Evolutionary conservation across 768 basidiomycete genomes (phyloP).

Genomic region (Mrakia gelida): DNA sequence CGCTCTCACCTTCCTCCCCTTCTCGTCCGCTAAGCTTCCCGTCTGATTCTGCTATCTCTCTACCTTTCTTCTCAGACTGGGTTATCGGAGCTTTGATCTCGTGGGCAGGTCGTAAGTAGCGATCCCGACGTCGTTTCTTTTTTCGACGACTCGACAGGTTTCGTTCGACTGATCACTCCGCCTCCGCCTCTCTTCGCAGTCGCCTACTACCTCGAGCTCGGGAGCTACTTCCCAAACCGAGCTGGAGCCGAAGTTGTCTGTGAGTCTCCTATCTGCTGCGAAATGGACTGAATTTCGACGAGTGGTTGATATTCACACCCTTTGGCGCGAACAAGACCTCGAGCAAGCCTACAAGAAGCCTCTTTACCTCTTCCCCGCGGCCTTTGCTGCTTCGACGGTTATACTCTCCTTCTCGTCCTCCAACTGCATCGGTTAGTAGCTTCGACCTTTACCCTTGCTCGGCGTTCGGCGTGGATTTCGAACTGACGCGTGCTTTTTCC

Average conservation of each 20-base stretch:
- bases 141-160: too few species aligned
- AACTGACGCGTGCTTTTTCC: not conserved
- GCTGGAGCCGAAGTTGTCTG: constrained; percentile 31
- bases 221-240: constrained; percentile 30
- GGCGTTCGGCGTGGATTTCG: too few species aligned
- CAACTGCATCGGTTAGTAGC: constrained; percentile 34
- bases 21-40: not conserved
- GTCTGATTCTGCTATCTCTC: too few species aligned
- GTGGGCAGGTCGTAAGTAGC: not conserved
- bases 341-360: constrained; percentile 21
- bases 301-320: too few species aligned
- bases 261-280: not conserved
- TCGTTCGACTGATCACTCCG: too few species aligned
- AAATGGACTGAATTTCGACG: not conserved
- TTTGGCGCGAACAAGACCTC: not conserved
- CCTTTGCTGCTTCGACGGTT: constrained; percentile 45
- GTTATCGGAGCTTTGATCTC: constrained; percentile 26
- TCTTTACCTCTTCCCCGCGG: constrained; percentile 22
- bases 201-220: constrained; percentile 29
- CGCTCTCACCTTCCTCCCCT: not conserved
- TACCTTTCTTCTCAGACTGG: constrained; percentile 10
- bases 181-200: not conserved
- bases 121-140: too few species aligned
- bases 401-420: constrained; percentile 39
- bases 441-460: too few species aligned